Base-by-base conservation (phyloP, 2,329 filamentous ascomycete species). In the Cladosporium sp. region DNA sequence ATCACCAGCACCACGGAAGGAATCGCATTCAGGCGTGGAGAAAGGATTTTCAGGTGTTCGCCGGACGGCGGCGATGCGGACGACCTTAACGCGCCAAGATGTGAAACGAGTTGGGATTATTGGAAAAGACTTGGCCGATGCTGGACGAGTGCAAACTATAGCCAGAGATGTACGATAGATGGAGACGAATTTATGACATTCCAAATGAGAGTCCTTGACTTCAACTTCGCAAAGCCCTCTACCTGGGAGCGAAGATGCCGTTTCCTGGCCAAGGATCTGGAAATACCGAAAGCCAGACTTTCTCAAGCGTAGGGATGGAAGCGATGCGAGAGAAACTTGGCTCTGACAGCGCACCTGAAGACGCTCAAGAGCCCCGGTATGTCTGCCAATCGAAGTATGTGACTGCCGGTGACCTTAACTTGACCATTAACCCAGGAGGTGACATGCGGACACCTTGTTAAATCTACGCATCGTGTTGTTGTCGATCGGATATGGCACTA, bases 401-500 rank as follows among this genome's bases (percentile, higher is more conserved):
- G n/a, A 46, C 7, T 11, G n/a, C 3, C 8, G 10, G 7, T 28
- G 28, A 7, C 7, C 28, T 7, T 10, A 46, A 8, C 39, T 13
- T 21, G 3, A n/a, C n/a, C 10, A 23, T 46, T n/a, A 46, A n/a
- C n/a, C n/a, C n/a, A n/a, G n/a, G n/a, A n/a, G n/a, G n/a, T n/a
- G n/a, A n/a, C n/a, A n/a, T n/a, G n/a, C n/a, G n/a, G n/a, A n/a
- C n/a, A n/a, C n/a, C n/a, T n/a, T n/a, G n/a, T n/a, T n/a, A n/a
- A n/a, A n/a, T n/a, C n/a, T n/a, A n/a, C n/a, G n/a, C n/a, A n/a
- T n/a, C 5, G 58, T 60, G 28, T 39, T 43, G 34, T 68, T 65
- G 57, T 63, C 62, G 36, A 59, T 30, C 7, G 65, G 71, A 67
- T 76, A 79, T 0, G 75, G 69, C 2, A 63, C 67, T 32, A 79